Evolutionary conservation across 345 rosid species (phyloP).

Genomic region (Chamaenerion angustifolium): DNA sequence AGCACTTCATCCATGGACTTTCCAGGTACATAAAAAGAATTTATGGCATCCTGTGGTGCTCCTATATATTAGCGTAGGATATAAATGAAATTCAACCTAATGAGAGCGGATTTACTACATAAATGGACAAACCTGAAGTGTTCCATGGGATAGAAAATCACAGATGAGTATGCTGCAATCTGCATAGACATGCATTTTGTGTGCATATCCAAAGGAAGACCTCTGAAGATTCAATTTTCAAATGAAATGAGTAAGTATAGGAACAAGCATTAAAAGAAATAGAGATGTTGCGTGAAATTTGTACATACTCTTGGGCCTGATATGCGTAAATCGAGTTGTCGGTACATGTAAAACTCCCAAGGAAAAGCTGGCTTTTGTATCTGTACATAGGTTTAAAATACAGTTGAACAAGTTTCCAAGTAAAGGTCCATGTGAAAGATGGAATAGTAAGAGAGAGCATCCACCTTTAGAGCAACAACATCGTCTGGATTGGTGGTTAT

Average conservation of each 20-base stretch:
- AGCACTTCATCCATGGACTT: slow-evolving; percentile 87
- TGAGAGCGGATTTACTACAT: not conserved
- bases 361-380: slow-evolving; percentile 89
- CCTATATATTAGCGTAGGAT: slow-evolving; percentile 3
- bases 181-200: slow-evolving; percentile 49
- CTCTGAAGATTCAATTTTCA: slow-evolving; percentile 39
- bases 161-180: slow-evolving; percentile 81
- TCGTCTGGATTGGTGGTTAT: slow-evolving; percentile 62
- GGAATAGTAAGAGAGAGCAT: not conserved
- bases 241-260: slow-evolving; percentile 2
- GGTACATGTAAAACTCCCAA: slow-evolving; percentile 95
- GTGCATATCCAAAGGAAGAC: slow-evolving; percentile 69
- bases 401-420: not conserved
- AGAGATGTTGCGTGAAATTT: slow-evolving; percentile 8
- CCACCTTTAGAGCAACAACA: slow-evolving; percentile 72
- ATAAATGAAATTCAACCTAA: not conserved
- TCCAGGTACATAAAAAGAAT: slow-evolving; percentile 50
- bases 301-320: slow-evolving; percentile 41
- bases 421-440: not conserved
- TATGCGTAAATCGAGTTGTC: slow-evolving; percentile 77
- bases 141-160: slow-evolving; percentile 70
- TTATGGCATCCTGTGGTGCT: slow-evolving; percentile 70
- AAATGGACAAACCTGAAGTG: slow-evolving; percentile 56
- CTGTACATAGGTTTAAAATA: slow-evolving; percentile 23
- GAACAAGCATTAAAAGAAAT: not conserved